These are phyloP conservation scores for Austroboletus olivaceoglutinosus DNA, from an alignment of 1,284 basidiomycete genomes.

Conservation along the genomic window DNA sequence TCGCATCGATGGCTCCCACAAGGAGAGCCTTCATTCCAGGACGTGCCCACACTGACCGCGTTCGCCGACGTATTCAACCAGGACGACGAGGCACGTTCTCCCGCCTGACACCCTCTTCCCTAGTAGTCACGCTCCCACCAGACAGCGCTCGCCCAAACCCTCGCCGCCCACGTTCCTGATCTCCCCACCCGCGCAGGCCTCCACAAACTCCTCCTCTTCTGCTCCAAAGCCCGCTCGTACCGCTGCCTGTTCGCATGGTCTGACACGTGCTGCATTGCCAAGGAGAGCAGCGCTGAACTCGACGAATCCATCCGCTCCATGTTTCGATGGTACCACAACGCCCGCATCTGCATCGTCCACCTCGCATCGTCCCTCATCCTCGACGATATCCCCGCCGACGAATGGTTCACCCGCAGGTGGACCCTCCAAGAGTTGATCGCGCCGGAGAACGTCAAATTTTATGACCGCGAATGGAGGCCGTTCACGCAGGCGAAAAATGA, in stretches of 20 bases:
- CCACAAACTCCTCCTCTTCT: conserved; percentile 8
- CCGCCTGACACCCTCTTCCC: too few species aligned
- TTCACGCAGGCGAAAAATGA: conserved; percentile 5
- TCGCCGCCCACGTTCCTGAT: not conserved
- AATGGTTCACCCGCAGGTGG: conserved; percentile 12
- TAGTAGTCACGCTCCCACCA: not conserved
- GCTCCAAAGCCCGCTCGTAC: conserved; percentile 10
- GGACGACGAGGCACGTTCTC: conserved; percentile 4
- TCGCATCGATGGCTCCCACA: conserved; percentile 11
- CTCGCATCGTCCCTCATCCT: conserved; percentile 4
- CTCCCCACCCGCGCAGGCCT: not conserved
- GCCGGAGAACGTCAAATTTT: conserved; percentile 7
- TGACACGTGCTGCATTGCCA: conserved; percentile 12
- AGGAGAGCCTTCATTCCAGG: conserved; percentile 8
- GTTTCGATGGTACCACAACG: conserved; percentile 14
- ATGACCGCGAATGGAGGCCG: conserved; percentile 2
- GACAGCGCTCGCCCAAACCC: not conserved
- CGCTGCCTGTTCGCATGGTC: conserved; percentile 10
- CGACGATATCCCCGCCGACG: conserved; percentile 2
- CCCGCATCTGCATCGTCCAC: conserved; percentile 11
- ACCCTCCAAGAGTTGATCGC: conserved; percentile 14
- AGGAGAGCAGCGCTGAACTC: conserved; percentile 11
- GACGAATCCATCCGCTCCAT: conserved; percentile 17
- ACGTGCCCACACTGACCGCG: conserved; percentile 1
- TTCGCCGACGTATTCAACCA: not conserved